Evolutionary conservation across 306 rosid species (phyloP), one percentile per base, ranked within the genome.

Genomic region (Senna siamea): DNA sequence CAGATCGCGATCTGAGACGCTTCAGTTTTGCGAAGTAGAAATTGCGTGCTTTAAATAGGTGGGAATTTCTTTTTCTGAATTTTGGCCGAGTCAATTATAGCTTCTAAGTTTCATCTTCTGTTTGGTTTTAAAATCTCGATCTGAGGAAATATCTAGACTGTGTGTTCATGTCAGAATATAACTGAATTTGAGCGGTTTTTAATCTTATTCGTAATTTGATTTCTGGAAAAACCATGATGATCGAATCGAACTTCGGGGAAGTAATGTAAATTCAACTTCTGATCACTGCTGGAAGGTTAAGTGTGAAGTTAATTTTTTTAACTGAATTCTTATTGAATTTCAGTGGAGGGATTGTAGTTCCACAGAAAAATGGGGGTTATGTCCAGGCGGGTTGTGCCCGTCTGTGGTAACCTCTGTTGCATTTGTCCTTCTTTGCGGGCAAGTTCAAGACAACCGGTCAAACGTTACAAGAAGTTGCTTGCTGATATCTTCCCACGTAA

Each of bases 371-470:
- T 94, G 99, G 99, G 99, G 99, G 99, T 94, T 85, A 86, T 94
- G 93, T 94, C 99, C 66, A 85, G 99, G 92, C 99, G 96, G 90
- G 92, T 92, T 28, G 84, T 94, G 11, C 99, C 99, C 52, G 97
- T 85, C 93, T 94, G 99, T 67, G 92, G 97, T 77, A 92, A 81
- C 96, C 93, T 94, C 93, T 94, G 99, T 86, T 88, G 87, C 79
- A 84, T 87, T 73, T 94, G 99, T 81, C 99, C 99, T 78, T 87
- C 99, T 8, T 78, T 94, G 85, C 88, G 99, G 15, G 96, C 99
- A 26, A 88, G 99, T 75, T 94, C 99, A 13, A 84, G 99, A 58
- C 99, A 92, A 74, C 99, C 97, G 0, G 97, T 94, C 64, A 94
- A 92, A 75, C 99, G 99, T 72, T 92, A 94, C 90, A 94, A 94